Conservation (phyloP, 2,329 filamentous ascomycete genomes). For the Fusarium veterinarium region DNA sequence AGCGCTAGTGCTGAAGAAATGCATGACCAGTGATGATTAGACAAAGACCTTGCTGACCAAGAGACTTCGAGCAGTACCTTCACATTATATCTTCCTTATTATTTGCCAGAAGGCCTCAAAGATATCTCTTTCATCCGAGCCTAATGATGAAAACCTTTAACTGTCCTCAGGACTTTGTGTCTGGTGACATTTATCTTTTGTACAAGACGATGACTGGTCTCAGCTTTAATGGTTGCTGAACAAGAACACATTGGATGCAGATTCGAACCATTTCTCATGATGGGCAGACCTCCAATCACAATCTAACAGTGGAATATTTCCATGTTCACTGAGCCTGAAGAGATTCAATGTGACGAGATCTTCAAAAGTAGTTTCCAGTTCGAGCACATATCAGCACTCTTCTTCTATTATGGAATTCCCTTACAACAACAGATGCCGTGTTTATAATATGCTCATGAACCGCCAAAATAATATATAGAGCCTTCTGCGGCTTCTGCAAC, state of each 20-base stretch:
- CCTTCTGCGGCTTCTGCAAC: neutral
- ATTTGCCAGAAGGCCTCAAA: neutral
- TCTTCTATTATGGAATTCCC: fast-evolving
- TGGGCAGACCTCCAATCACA: neutral
- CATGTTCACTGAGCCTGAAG: neutral
- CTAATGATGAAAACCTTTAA: neutral
- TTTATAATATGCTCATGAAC: neutral
- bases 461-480: fast-evolving
- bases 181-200: too few relatives aligned
- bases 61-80: neutral
- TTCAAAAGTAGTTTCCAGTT: neutral
- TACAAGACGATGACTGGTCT: neutral
- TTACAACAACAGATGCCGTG: fast-evolving
- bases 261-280: neutral
- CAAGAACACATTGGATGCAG: neutral
- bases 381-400: neutral
- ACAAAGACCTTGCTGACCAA: neutral
- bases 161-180: neutral
- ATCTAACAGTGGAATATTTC: too few relatives aligned
- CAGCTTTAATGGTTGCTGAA: neutral
- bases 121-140: neutral
- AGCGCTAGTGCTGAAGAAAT: neutral
- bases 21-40: neutral
- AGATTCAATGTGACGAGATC: neutral
- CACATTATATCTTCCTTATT: neutral